These are phyloP conservation scores for Pelargonium nanum DNA, from an alignment of 345 rosid genomes.

Conservation along the genomic window DNA sequence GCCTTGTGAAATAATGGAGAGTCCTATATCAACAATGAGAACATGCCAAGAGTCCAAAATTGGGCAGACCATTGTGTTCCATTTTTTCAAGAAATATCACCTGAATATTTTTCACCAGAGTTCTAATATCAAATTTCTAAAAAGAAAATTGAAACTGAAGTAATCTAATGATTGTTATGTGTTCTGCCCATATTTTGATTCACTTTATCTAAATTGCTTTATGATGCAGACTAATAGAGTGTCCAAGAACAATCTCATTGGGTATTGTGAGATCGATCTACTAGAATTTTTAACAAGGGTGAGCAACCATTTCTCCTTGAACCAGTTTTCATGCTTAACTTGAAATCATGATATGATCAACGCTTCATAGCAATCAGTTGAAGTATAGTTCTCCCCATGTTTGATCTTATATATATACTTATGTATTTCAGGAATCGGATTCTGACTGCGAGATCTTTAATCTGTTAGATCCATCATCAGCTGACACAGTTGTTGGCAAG, in stretches of 20 bases:
- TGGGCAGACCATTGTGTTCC: neutral
- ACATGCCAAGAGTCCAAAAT: neutral
- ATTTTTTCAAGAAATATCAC: neutral
- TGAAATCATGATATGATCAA: neutral
- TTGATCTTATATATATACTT: neutral
- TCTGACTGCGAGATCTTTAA: conserved; percentile 37
- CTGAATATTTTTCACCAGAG: neutral
- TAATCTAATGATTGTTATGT: neutral
- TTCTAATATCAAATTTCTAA: too few relatives aligned
- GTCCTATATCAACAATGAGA: neutral
- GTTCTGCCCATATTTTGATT: neutral
- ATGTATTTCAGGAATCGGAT: conserved; percentile 44
- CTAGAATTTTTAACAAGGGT: conserved; percentile 56
- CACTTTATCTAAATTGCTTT: neutral
- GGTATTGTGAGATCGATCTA: conserved; percentile 72
- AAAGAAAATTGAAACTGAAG: too few relatives aligned
- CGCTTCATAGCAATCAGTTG: neutral
- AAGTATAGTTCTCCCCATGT: neutral
- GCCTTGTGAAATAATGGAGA: too few relatives aligned
- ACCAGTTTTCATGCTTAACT: neutral
- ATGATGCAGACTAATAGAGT: conserved; percentile 69
- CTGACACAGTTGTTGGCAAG: conserved; percentile 48
- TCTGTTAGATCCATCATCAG: conserved; percentile 60
- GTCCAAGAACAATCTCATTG: conserved; percentile 58
- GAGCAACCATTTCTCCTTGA: conserved; percentile 14